Percentiles rank a stretch among this genome's conserved stretches.
Conservation (phyloP, 108 stramenopile genomes). For the Nitzschia palea region DNA sequence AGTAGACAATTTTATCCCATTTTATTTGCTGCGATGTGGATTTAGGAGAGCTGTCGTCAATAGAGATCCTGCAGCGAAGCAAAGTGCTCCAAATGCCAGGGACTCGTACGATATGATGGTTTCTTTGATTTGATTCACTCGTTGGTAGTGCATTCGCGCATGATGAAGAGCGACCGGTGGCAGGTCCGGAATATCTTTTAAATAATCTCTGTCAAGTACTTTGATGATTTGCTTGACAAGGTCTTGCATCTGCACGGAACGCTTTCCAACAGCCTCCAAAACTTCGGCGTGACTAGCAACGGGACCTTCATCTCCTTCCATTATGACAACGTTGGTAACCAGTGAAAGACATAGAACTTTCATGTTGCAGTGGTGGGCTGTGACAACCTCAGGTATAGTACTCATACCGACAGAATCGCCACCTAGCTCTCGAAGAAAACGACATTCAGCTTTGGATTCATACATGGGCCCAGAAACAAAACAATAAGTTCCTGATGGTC, state of each 20-base stretch:
- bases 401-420: slow-evolving; percentile 86
- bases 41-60: not conserved
- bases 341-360: slow-evolving; percentile 80
- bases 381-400: slow-evolving; percentile 89
- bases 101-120: slow-evolving; percentile 5
- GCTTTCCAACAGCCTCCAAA: slow-evolving; percentile 69
- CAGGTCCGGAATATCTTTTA: slow-evolving; percentile 40
- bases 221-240: slow-evolving; percentile 70
- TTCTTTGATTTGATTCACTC: not conserved
- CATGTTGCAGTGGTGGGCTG: slow-evolving; percentile 89
- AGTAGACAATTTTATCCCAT: no score
- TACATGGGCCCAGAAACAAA: slow-evolving; percentile 93
- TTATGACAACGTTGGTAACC: slow-evolving; percentile 89
- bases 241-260: slow-evolving; percentile 66
- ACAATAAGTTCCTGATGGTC: slow-evolving; percentile 79
- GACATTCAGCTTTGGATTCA: slow-evolving; percentile 85
- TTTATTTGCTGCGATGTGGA: no score
- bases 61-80: slow-evolving; percentile 17
- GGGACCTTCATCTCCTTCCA: slow-evolving; percentile 55
- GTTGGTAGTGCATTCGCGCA: slow-evolving; percentile 12
- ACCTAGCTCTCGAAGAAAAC: slow-evolving; percentile 67
- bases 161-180: slow-evolving; percentile 27
- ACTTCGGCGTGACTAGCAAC: slow-evolving; percentile 92
- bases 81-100: slow-evolving; percentile 17
- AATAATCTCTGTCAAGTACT: slow-evolving; percentile 21